Conservation (phyloP, 2,329 filamentous ascomycete species). For the Teratosphaeria zuluensis region DNA sequence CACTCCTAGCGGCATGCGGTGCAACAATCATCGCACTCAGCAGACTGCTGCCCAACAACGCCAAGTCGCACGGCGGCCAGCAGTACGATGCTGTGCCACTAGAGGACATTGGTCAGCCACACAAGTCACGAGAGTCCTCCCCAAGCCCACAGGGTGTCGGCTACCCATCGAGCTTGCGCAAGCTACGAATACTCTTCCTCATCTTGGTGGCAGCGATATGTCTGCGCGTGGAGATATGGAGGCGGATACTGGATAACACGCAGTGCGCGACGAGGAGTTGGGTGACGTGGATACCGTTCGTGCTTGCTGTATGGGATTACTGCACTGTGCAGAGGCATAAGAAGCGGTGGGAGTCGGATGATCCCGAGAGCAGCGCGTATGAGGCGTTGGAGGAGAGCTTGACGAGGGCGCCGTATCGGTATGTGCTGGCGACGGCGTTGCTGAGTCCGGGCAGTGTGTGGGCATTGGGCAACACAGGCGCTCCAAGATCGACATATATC, state of each 20-base stretch:
- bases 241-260: slow-evolving; percentile 30
- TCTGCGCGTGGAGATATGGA: slow-evolving; percentile 29
- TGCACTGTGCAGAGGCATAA: slow-evolving; percentile 11
- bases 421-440: slow-evolving; percentile 29
- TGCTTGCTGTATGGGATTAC: slow-evolving; percentile 19
- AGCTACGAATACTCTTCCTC: slow-evolving; percentile 18
- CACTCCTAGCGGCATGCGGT: slow-evolving; percentile 33
- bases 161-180: slow-evolving; percentile 17
- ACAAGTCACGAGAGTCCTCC: slow-evolving; percentile 13
- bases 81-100: slow-evolving; percentile 21
- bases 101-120: slow-evolving; percentile 16
- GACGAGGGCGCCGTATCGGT: slow-evolving; percentile 27
- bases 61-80: slow-evolving; percentile 12
- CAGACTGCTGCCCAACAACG: slow-evolving; percentile 20
- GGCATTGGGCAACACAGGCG: slow-evolving; percentile 25
- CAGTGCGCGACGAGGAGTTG: slow-evolving; percentile 32
- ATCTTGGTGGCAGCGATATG: slow-evolving; percentile 23
- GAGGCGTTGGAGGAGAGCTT: slow-evolving; percentile 24
- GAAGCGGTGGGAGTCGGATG: slow-evolving; percentile 8
- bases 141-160: slow-evolving; percentile 11
- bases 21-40: slow-evolving; percentile 28
- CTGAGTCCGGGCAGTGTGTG: slow-evolving; percentile 31
- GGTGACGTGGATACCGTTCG: slow-evolving; percentile 20
- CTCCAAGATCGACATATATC: slow-evolving; percentile 39
- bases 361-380: slow-evolving; percentile 19